phyloP scores from a whole-genome alignment of 768 basidiomycete species.

The Leucocoprinus leucothites region DNA sequence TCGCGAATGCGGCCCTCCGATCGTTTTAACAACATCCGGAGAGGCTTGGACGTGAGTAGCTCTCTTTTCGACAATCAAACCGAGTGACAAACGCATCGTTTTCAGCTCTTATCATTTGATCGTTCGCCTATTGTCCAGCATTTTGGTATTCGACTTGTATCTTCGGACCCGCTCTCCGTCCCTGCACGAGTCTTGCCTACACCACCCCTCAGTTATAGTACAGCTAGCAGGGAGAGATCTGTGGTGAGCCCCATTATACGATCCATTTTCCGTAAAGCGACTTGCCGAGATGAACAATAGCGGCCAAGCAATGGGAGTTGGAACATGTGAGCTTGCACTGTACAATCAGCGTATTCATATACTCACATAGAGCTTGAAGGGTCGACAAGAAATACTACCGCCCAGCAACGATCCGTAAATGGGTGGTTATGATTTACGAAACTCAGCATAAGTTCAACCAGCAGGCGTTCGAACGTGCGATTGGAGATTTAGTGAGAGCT shows the following conservation, averaged over 20 bases:
- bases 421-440: slow-evolving; percentile 70
- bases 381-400: slow-evolving; percentile 66
- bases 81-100: background rate
- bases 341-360: too few species aligned
- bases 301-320: slow-evolving; percentile 60
- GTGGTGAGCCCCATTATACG: slow-evolving; percentile 41
- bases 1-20: slow-evolving; percentile 60
- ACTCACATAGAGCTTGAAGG: too few species aligned
- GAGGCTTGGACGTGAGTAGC: slow-evolving; percentile 46
- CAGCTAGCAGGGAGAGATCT: slow-evolving; percentile 43
- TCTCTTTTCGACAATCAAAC: background rate
- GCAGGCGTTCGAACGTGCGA: slow-evolving; percentile 47
- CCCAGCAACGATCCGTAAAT: slow-evolving; percentile 49
- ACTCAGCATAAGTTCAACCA: slow-evolving; percentile 48
- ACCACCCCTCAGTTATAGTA: slow-evolving; percentile 63
- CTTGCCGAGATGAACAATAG: slow-evolving; percentile 26
- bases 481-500: slow-evolving; percentile 42
- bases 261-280: background rate
- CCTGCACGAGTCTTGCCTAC: slow-evolving; percentile 55
- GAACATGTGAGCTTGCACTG: slow-evolving; percentile 47
- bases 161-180: slow-evolving; percentile 40
- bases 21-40: slow-evolving; percentile 51
- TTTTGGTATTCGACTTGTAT: slow-evolving; percentile 45
- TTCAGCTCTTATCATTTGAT: slow-evolving; percentile 59
- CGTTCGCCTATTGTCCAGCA: slow-evolving; percentile 65